phyloP scores from a whole-genome alignment of 2,329 filamentous ascomycete species.

The Arthrobotrys megalospora region DNA sequence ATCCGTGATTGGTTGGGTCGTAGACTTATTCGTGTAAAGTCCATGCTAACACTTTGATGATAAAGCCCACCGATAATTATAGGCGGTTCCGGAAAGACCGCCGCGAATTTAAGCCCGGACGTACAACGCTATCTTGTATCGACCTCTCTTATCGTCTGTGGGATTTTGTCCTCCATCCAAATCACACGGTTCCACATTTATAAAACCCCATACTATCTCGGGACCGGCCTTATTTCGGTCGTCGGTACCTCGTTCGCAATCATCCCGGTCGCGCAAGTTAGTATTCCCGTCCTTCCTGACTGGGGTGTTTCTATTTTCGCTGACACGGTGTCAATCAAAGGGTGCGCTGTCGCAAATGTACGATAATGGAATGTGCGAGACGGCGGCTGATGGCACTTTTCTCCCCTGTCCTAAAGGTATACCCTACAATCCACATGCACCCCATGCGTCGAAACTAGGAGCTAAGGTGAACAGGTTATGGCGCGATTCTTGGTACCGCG shows the following conservation, averaged over 20 bases:
- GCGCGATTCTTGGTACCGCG: conserved; percentile 72
- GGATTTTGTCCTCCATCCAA: conserved; percentile 76
- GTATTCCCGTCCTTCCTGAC: not conserved
- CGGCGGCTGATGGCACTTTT: conserved; percentile 58
- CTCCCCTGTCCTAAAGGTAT: conserved; percentile 48
- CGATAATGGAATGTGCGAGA: conserved; percentile 75
- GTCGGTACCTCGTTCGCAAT: conserved; percentile 80
- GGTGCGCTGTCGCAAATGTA: conserved; percentile 83
- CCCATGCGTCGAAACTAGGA: not conserved
- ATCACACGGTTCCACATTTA: conserved; percentile 77
- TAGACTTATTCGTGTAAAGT: no score
- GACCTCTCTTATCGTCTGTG: conserved; percentile 78
- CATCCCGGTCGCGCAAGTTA: conserved; percentile 77
- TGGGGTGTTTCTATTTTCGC: not conserved
- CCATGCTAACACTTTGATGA: conserved; percentile 65
- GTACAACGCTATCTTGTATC: conserved; percentile 78
- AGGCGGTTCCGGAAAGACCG: conserved; percentile 68
- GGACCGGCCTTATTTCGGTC: conserved; percentile 84
- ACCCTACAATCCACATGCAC: not conserved
- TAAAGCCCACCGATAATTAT: conserved; percentile 75
- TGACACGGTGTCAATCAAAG: not conserved
- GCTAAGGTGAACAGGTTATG: conserved; percentile 73
- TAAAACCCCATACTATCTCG: conserved; percentile 73
- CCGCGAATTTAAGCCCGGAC: conserved; percentile 73
- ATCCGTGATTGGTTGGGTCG: not conserved